Evolutionary conservation across 257 asterid genomes (phyloP).

Genomic region (Solanum raphanifolium): DNA sequence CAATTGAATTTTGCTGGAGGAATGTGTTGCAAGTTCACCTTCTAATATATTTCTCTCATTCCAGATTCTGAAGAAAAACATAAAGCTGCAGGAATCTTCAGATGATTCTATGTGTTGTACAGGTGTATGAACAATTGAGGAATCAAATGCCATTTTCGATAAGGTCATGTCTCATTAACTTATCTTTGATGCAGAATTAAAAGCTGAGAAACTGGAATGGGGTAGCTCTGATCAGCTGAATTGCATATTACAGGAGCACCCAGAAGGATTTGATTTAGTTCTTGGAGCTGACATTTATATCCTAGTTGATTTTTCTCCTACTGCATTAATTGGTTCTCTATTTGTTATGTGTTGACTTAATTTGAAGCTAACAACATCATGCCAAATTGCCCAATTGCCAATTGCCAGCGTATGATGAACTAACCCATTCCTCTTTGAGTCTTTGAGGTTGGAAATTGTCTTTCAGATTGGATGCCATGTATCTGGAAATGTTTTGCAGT

Average conservation of each 20-base stretch:
- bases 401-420: background rate
- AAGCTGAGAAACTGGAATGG: constrained; percentile 84
- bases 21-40: constrained; percentile 1
- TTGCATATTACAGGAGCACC: constrained; percentile 40
- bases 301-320: constrained; percentile 23
- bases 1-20: constrained; percentile 8
- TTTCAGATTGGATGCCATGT: background rate
- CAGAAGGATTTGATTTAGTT: constrained; percentile 72
- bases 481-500: background rate
- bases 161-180: constrained; percentile 1
- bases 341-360: background rate
- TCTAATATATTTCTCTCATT: constrained; percentile 10
- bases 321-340: background rate
- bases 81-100: constrained; percentile 47
- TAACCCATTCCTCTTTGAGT: background rate
- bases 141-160: background rate
- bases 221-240: constrained; percentile 66
- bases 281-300: constrained; percentile 99
- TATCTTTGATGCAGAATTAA: constrained; percentile 32
- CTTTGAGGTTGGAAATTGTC: background rate
- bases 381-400: background rate
- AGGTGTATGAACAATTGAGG: constrained; percentile 30
- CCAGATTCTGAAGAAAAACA: constrained; percentile 67
- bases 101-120: constrained; percentile 20
- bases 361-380: background rate